phyloP scores from a whole-genome alignment of 768 basidiomycete genomes.

The Collybia sordida region DNA sequence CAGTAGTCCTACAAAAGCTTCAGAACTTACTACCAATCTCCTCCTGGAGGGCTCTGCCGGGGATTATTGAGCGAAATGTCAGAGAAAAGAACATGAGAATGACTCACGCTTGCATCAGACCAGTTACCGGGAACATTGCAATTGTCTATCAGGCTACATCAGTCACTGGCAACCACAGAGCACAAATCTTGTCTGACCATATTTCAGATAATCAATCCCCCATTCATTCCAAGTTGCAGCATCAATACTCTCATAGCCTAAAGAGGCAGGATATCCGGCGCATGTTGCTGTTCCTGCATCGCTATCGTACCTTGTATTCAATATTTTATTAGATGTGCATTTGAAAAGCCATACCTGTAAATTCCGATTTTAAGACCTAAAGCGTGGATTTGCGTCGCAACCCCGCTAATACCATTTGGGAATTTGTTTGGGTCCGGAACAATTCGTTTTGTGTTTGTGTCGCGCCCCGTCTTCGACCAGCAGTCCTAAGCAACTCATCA shows the following conservation, averaged over 20 bases:
- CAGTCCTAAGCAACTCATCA: slow-evolving; percentile 37
- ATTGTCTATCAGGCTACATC: slow-evolving; percentile 35
- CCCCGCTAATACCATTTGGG: slow-evolving; percentile 46
- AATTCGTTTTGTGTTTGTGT: slow-evolving; percentile 39
- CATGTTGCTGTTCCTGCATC: slow-evolving; percentile 56
- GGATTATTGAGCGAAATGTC: neutral
- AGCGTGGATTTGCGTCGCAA: slow-evolving; percentile 45
- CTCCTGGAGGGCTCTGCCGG: slow-evolving; percentile 29
- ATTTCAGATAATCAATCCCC: slow-evolving; percentile 61
- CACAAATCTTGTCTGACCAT: slow-evolving; percentile 26
- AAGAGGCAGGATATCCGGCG: slow-evolving; percentile 51
- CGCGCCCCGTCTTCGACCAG: slow-evolving; percentile 41
- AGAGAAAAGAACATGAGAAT: neutral
- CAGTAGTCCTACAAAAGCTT: neutral
- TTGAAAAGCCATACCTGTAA: slow-evolving; percentile 35
- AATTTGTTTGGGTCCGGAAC: slow-evolving; percentile 52
- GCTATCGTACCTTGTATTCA: slow-evolving; percentile 21
- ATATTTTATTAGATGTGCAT: neutral
- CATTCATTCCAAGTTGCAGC: slow-evolving; percentile 53
- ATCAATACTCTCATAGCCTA: slow-evolving; percentile 50
- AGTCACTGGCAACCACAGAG: neutral
- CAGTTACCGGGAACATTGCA: slow-evolving; percentile 53
- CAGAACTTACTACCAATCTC: slow-evolving; percentile 47
- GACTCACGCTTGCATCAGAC: slow-evolving; percentile 39
- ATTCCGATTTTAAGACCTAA: slow-evolving; percentile 54